A percentile compares a stretch with the other conserved stretches of the same genome.
phyloP scores from a whole-genome alignment of 441 rosid genomes.

The Populus trichocarpa region DNA sequence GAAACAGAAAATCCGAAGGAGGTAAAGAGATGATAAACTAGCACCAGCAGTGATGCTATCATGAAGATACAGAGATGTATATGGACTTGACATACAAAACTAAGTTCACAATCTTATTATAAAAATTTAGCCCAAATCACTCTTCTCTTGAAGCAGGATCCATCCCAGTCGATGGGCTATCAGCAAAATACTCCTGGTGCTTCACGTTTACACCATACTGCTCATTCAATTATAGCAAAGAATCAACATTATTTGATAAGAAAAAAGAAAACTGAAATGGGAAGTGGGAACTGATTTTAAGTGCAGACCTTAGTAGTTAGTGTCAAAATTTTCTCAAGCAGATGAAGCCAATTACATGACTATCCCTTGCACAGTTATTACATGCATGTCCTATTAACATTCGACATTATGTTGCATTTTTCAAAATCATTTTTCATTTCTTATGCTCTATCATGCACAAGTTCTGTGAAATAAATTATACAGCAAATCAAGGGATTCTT shows the following conservation, averaged over 20 bases:
- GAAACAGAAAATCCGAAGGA: not conserved
- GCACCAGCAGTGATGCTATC: not conserved
- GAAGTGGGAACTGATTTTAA: not conserved
- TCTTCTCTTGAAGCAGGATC: conserved; percentile 81
- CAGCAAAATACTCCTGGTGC: conserved; percentile 95
- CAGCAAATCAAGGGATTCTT: not conserved
- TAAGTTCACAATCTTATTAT: not conserved
- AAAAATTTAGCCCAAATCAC: conserved; percentile 22
- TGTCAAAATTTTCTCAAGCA: not conserved
- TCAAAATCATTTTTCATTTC: not conserved
- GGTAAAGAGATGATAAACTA: not conserved
- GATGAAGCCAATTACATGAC: not conserved
- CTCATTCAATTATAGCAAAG: conserved; percentile 10
- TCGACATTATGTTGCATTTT: not conserved
- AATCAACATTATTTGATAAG: not conserved
- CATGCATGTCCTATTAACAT: not conserved
- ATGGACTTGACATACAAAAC: not conserved
- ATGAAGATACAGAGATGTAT: conserved; percentile 1
- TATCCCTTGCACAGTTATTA: not conserved
- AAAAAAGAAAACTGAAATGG: not conserved
- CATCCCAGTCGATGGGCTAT: conserved; percentile 77
- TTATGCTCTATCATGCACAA: not conserved
- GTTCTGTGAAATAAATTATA: not conserved
- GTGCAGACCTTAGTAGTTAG: not conserved
- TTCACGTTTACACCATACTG: conserved; percentile 90